phyloP scores from a whole-genome alignment of 2,329 filamentous ascomycete species.

The Ceratocystis colombiana region DNA sequence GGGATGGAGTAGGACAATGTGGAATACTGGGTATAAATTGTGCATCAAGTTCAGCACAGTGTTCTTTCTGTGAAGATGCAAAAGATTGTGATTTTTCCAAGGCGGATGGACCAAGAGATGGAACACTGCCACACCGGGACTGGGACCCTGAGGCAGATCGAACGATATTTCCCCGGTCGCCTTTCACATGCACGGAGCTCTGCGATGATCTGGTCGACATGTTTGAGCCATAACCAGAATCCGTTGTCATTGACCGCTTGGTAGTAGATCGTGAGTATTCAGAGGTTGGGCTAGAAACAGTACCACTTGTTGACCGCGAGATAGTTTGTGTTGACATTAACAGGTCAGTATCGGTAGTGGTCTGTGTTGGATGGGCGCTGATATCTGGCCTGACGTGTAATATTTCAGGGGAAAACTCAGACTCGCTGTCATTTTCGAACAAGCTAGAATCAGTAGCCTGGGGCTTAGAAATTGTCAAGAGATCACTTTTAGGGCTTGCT shows the following conservation, averaged over 20 bases:
- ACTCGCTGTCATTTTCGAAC: conserved; percentile 36
- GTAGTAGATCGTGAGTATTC: conserved; percentile 34
- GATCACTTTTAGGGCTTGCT: conserved; percentile 23
- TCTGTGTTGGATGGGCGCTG: conserved; percentile 35
- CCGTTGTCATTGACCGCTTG: conserved; percentile 43
- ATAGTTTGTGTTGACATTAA: conserved; percentile 23
- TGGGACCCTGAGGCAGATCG: conserved; percentile 12
- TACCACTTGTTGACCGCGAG: conserved; percentile 40
- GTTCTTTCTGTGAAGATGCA: conserved; percentile 1
- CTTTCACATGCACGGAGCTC: conserved; percentile 30
- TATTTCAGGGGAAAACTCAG: conserved; percentile 31
- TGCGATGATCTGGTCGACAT: conserved; percentile 47
- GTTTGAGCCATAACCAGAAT: conserved; percentile 54
- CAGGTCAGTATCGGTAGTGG: neutral
- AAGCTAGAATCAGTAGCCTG: conserved; percentile 41
- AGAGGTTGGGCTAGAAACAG: conserved; percentile 39
- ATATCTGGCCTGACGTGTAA: conserved; percentile 38
- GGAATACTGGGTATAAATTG: conserved; percentile 19
- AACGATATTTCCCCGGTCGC: conserved; percentile 28
- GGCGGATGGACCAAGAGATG: conserved; percentile 18
- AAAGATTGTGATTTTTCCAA: conserved; percentile 20
- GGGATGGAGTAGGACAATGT: conserved; percentile 6
- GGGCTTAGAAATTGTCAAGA: conserved; percentile 41
- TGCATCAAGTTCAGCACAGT: conserved; percentile 17
- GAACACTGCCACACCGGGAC: neutral